Evolutionary conservation across 768 basidiomycete genomes (phyloP).

Genomic region (Agrocybe chaxingu): DNA sequence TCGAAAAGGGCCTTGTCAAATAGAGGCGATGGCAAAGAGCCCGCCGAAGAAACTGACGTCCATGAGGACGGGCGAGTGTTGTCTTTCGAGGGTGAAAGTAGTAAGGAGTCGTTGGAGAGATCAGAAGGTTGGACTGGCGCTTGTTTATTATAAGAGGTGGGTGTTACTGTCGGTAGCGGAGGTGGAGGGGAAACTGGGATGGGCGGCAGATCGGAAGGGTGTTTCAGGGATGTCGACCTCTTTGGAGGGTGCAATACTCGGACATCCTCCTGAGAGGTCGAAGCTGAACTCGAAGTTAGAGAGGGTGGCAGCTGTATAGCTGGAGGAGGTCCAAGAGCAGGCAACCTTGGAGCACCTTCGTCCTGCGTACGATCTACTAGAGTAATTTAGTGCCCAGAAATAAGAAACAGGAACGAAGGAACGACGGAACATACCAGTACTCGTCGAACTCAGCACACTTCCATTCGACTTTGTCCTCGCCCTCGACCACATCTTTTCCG

Average conservation of each 20-base stretch:
- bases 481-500: slow-evolving; percentile 56
- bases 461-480: slow-evolving; percentile 51
- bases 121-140: slow-evolving; percentile 4
- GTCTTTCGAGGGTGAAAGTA: slow-evolving; percentile 8
- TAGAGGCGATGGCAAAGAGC: slow-evolving; percentile 40
- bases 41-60: slow-evolving; percentile 39
- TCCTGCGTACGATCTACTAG: too few species aligned
- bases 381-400: too few species aligned
- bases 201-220: slow-evolving; percentile 17
- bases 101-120: slow-evolving; percentile 11
- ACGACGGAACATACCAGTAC: slow-evolving; percentile 34
- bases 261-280: slow-evolving; percentile 10
- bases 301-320: slow-evolving; percentile 11
- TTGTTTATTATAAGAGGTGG: slow-evolving; percentile 9
- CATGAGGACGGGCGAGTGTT: slow-evolving; percentile 39
- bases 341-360: slow-evolving; percentile 12
- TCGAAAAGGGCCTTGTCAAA: slow-evolving; percentile 65
- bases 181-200: slow-evolving; percentile 14
- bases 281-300: slow-evolving; percentile 12
- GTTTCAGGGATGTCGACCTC: slow-evolving; percentile 21
- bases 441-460: slow-evolving; percentile 37
- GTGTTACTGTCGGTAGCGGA: slow-evolving; percentile 13
- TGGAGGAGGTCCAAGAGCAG: slow-evolving; percentile 10
- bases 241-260: slow-evolving; percentile 16
- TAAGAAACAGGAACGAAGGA: background rate